A percentile compares a stretch with the other conserved stretches of the same genome.
phyloP scores from a whole-genome alignment of 129 eudicot species.

The Artemisia tridentata region DNA sequence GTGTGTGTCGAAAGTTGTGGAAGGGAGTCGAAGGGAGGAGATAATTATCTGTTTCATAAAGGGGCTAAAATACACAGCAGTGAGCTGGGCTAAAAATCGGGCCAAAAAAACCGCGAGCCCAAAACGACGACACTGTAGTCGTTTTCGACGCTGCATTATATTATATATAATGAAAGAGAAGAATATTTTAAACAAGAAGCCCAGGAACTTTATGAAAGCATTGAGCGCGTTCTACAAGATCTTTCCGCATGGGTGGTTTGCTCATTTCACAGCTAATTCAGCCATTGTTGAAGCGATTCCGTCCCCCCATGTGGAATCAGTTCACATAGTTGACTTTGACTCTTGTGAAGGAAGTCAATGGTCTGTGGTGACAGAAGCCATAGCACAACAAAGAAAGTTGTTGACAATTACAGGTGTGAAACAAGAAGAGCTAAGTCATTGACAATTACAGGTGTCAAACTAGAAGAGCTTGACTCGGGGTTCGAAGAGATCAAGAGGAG shows the following conservation, averaged over 20 bases:
- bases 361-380: conserved; percentile 41
- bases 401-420: conserved; percentile 44
- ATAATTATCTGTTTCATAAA: too few species aligned
- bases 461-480: conserved; percentile 30
- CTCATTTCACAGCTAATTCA: conserved; percentile 58
- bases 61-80: too few species aligned
- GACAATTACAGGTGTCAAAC: conserved; percentile 46
- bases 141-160: too few species aligned
- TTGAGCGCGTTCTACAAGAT: conserved; percentile 46
- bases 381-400: too few species aligned
- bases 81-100: too few species aligned
- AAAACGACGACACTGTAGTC: too few species aligned
- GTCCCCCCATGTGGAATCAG: conserved; percentile 10
- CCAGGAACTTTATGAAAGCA: conserved; percentile 37
- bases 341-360: conserved; percentile 57
- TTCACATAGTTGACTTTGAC: conserved; percentile 56
- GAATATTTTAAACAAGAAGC: conserved; percentile 48
- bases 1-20: too few species aligned
- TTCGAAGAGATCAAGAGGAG: conserved; percentile 46
- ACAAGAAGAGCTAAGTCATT: conserved; percentile 25
- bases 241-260: conserved; percentile 49
- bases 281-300: conserved; percentile 57
- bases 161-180: conserved; percentile 33
- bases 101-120: too few species aligned
- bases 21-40: too few species aligned